These are phyloP conservation scores for Starmera quercuum DNA, from an alignment of 805 yeast species.

Conservation along the genomic window DNA sequence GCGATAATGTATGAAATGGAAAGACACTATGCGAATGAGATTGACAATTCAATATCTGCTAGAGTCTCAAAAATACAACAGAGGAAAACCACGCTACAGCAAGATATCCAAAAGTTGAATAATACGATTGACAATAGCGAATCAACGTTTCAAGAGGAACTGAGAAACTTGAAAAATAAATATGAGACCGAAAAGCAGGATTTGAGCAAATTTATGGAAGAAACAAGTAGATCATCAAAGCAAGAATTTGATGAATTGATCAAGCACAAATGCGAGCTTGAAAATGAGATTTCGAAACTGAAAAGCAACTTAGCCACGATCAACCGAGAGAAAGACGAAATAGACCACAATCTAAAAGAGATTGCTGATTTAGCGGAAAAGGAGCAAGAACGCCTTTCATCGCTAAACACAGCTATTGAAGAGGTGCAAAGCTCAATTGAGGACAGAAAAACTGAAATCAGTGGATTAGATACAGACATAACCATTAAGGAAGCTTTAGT, in stretches of 20 bases:
- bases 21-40: constrained; percentile 25
- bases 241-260: constrained; percentile 1
- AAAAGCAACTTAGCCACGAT: neutral
- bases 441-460: constrained; percentile 9
- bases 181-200: constrained; percentile 18
- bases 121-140: constrained; percentile 17
- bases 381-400: constrained; percentile 8
- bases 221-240: constrained; percentile 7
- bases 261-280: neutral
- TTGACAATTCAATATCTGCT: constrained; percentile 29
- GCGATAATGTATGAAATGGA: constrained; percentile 27
- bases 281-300: constrained; percentile 1
- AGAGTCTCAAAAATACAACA: constrained; percentile 25
- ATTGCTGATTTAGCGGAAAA: neutral
- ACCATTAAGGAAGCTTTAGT: neutral
- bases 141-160: constrained; percentile 7
- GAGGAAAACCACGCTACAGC: constrained; percentile 19
- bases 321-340: neutral
- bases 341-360: neutral
- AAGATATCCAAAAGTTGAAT: constrained; percentile 24
- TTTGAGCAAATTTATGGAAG: constrained; percentile 17
- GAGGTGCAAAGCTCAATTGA: constrained; percentile 11
- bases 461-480: constrained; percentile 12
- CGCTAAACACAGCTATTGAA: constrained; percentile 9
- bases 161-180: constrained; percentile 15